Conservation (phyloP, 257 asterid species). For the Gardenia jasminoides region DNA sequence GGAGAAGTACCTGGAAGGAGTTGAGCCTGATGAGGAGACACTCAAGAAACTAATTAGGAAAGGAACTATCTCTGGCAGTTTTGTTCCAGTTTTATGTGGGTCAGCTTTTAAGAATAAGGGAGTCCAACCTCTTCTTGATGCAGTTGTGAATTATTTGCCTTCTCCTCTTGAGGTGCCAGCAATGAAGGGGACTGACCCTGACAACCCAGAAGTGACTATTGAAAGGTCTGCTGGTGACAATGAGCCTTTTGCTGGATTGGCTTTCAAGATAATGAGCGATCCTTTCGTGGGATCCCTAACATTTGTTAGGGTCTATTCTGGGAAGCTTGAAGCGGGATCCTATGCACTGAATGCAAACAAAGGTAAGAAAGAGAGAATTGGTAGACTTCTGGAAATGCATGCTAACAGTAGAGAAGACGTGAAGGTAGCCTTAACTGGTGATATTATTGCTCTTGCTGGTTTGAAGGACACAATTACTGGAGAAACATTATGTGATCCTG, state of each 20-base stretch:
- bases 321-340: constrained; percentile 85
- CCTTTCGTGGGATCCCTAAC: constrained; percentile 91
- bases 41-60: constrained; percentile 64
- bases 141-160: constrained; percentile 89
- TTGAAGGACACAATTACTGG: constrained; percentile 91
- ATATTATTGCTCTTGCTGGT: constrained; percentile 95
- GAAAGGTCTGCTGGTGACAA: constrained; percentile 58
- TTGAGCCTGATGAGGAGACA: constrained; percentile 80
- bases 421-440: constrained; percentile 78
- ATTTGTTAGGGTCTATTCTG: constrained; percentile 80
- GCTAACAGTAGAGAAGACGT: constrained; percentile 95
- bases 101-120: constrained; percentile 96
- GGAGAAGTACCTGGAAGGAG: constrained; percentile 87
- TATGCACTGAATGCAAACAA: constrained; percentile 84
- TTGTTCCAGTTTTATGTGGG: constrained; percentile 91
- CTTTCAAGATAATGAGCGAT: constrained; percentile 95
- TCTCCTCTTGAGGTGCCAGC: constrained; percentile 87
- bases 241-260: constrained; percentile 89
- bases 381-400: constrained; percentile 94
- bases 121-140: constrained; percentile 86
- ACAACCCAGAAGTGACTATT: constrained; percentile 60
- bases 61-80: constrained; percentile 61
- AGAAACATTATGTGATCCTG: constrained; percentile 85
- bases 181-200: constrained; percentile 91
- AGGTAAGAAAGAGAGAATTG: constrained; percentile 91